Evolutionary conservation across 2,329 filamentous ascomycete species (phyloP).

Genomic region (Cercospora berteroae): DNA sequence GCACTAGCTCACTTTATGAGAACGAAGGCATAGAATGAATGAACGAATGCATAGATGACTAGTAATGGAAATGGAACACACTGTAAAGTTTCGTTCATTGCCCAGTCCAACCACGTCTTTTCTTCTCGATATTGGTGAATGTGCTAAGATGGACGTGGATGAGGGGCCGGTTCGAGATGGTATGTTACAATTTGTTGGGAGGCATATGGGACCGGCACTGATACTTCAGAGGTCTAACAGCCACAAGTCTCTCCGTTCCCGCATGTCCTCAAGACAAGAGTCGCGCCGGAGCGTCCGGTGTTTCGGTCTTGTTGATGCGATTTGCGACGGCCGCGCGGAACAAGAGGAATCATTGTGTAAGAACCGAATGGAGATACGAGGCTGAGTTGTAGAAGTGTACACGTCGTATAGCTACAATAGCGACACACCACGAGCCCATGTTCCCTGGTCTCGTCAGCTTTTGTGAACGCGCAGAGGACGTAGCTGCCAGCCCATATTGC

Average conservation of each 20-base stretch:
- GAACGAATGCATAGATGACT: background rate
- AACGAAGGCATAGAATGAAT: background rate
- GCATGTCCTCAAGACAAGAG: no score
- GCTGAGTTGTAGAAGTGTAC: constrained; percentile 1
- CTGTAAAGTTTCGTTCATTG: background rate
- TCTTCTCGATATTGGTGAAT: background rate
- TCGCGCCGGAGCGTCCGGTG: background rate
- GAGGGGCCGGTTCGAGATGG: no score
- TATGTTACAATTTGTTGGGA: no score
- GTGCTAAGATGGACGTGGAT: no score
- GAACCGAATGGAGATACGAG: background rate
- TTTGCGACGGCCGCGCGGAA: background rate
- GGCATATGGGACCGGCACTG: no score
- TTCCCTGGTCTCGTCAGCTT: background rate
- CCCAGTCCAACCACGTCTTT: background rate
- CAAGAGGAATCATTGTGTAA: background rate
- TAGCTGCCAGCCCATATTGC: background rate
- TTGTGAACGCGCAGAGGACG: background rate
- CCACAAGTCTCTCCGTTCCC: background rate
- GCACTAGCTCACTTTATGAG: background rate
- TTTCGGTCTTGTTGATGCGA: background rate
- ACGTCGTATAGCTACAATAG: constrained; percentile 6
- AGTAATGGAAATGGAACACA: background rate
- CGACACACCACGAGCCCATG: background rate
- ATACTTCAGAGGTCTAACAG: no score